Base-by-base conservation (phyloP, 768 basidiomycete species). In the Lactarius indigo region DNA sequence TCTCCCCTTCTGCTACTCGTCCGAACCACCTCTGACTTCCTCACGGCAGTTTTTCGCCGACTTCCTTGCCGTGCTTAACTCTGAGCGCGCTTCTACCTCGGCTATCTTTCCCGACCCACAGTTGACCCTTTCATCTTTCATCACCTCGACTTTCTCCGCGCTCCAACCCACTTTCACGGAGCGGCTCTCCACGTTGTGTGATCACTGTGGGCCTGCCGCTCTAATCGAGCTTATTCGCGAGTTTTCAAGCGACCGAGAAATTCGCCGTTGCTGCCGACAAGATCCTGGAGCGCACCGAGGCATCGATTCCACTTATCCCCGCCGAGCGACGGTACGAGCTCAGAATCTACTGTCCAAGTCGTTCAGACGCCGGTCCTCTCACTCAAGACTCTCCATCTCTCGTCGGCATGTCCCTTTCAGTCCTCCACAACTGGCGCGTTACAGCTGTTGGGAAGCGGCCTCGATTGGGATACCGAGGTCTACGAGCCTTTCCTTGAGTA, bases 401-500 rank as follows among this genome's bases (percentile, higher is more conserved):
- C 65, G 72, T 67, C 55, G 69, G 69, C n/a, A 37, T 71, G 47
- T 72, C 73, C 13, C 68, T 73, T 28, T 12, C 75, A 75, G 39
- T 74, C 75, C 18, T 70, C 66, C 37, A 50, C 65, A 12, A 30
- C 57, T 8, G 66, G 61, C 33, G 28, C 47, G 17, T 54, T 61
- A n/a, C 59, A 50, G 50, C 63, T 59, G 30, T 37, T 64, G 64
- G 62, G 68, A 50, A 64, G 60, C 18, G 65, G 63, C 7, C 63
- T 70, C 70, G 87, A 89, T 65, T 98, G 97, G 97, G 94, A 98
- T 72, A 89, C 88, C 63, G 88, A 90, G 59, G 79, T 99, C 18
- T 97, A 95, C 74, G 94, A 96, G 74, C 94, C 96, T 2, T 98
- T 98, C 79, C 82, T 96, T 30, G 92, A 96, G 72, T 89, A 90